phyloP scores from a whole-genome alignment of 2,329 filamentous ascomycete genomes.

The Aspergillus terreus region DNA sequence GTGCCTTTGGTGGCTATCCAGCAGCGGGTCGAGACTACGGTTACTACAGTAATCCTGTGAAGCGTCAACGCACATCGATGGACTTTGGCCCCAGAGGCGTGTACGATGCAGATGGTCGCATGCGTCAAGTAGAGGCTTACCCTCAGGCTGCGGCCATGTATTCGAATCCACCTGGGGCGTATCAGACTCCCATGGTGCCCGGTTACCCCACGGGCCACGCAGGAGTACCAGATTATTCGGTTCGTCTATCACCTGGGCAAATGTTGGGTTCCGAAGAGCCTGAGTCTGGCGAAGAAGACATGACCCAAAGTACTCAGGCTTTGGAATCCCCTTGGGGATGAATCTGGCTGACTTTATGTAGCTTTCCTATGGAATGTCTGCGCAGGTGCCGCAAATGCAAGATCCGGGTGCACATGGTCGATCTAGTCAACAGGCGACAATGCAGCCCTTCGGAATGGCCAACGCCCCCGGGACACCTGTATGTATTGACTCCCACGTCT shows the following conservation, averaged over 20 bases:
- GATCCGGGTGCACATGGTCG: slow-evolving; percentile 31
- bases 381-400: slow-evolving; percentile 33
- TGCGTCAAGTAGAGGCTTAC: slow-evolving; percentile 37
- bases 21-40: slow-evolving; percentile 31
- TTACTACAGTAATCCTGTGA: slow-evolving; percentile 31
- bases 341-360: slow-evolving; percentile 20
- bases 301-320: not conserved
- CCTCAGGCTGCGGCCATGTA: slow-evolving; percentile 32
- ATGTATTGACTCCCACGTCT: slow-evolving; percentile 25
- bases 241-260: slow-evolving; percentile 22
- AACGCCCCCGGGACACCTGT: slow-evolving; percentile 38
- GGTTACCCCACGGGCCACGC: slow-evolving; percentile 32
- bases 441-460: slow-evolving; percentile 35
- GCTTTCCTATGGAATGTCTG: slow-evolving; percentile 34
- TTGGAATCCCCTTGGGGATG: slow-evolving; percentile 3
- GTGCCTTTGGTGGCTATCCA: slow-evolving; percentile 31
- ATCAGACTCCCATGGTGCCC: slow-evolving; percentile 33
- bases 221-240: slow-evolving; percentile 35
- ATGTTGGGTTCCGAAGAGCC: slow-evolving; percentile 1
- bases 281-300: not conserved
- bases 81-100: slow-evolving; percentile 34
- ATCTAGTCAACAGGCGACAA: slow-evolving; percentile 33
- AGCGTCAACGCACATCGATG: slow-evolving; percentile 38
- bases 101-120: slow-evolving; percentile 35
- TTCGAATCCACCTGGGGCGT: slow-evolving; percentile 26